Conservation (phyloP, 148 eudicot species). For the Beta vulgaris region DNA sequence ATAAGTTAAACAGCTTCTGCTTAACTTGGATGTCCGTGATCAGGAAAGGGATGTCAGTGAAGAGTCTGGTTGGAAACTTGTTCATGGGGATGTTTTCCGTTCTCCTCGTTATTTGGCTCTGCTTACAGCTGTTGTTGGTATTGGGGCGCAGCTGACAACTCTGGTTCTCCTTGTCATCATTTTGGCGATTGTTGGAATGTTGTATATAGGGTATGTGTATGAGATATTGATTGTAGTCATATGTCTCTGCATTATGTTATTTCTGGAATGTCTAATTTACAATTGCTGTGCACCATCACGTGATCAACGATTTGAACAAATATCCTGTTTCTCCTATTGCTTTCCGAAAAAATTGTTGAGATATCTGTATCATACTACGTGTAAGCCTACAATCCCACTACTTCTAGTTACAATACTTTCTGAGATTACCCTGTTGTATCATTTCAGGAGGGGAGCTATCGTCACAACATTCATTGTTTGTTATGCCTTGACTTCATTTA, state of each 20-base stretch:
- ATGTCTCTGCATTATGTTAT: not conserved
- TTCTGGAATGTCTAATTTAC: not conserved
- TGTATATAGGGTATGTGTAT: constrained; percentile 64
- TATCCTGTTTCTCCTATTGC: not conserved
- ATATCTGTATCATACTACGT: not conserved
- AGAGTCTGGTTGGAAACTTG: constrained; percentile 92
- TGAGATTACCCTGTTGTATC: constrained; percentile 16
- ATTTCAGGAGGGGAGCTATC: constrained; percentile 81
- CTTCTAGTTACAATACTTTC: constrained; percentile 7
- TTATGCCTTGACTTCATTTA: constrained; percentile 84
- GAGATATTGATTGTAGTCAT: not conserved
- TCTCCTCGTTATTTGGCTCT: constrained; percentile 66
- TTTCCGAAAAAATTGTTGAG: not conserved
- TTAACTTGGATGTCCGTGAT: constrained; percentile 10
- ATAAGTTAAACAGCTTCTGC: constrained; percentile 6
- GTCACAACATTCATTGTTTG: constrained; percentile 76
- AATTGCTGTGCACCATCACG: not conserved
- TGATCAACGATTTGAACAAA: not conserved
- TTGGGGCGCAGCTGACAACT: constrained; percentile 82
- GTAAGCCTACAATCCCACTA: not conserved
- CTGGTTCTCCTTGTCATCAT: constrained; percentile 83
- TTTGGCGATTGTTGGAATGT: constrained; percentile 78
- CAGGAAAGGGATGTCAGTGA: constrained; percentile 95
- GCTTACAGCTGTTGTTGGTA: constrained; percentile 78
- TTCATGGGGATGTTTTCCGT: constrained; percentile 92